Conservation (phyloP, 2,329 filamentous ascomycete genomes). For the Arthrobotrys megalospora region DNA sequence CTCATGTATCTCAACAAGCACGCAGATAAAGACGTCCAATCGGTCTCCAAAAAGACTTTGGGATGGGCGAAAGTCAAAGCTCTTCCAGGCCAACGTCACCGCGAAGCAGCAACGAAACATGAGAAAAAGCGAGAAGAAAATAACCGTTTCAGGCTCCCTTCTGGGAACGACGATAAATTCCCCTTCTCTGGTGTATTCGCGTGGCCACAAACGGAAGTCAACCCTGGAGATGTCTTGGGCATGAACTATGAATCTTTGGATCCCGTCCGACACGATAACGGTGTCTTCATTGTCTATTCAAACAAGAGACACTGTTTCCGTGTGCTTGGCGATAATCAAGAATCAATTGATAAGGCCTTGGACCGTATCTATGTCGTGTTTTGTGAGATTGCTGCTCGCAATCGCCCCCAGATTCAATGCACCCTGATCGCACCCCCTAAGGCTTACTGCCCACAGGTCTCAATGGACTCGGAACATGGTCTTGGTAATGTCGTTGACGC, state of each 20-base stretch:
- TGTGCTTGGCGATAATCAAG: constrained; percentile 62
- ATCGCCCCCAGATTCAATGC: constrained; percentile 56
- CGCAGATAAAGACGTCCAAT: constrained; percentile 60
- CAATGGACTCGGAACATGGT: constrained; percentile 57
- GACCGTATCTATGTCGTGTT: constrained; percentile 63
- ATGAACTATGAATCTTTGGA: constrained; percentile 62
- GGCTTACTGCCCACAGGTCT: constrained; percentile 29
- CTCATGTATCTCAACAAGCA: constrained; percentile 63
- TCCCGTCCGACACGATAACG: constrained; percentile 62
- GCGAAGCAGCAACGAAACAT: constrained; percentile 36
- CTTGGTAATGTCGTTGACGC: constrained; percentile 61
- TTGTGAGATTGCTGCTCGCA: constrained; percentile 63
- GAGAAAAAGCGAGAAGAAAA: constrained; percentile 54
- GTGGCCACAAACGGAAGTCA: constrained; percentile 62
- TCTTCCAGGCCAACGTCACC: constrained; percentile 53
- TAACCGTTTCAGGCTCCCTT: constrained; percentile 41
- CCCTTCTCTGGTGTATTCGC: constrained; percentile 61
- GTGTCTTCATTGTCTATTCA: constrained; percentile 62
- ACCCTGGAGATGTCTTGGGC: constrained; percentile 61
- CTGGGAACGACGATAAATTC: constrained; percentile 55
- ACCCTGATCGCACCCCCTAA: constrained; percentile 61
- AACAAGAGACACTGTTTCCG: constrained; percentile 59
- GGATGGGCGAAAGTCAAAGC: constrained; percentile 63
- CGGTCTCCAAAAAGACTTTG: constrained; percentile 25
- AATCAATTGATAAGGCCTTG: constrained; percentile 61